Percentiles rank a stretch among this genome's conserved stretches.
These are phyloP conservation scores for Solanum lycopersicoides DNA, from an alignment of 257 asterid genomes.

Conservation along the genomic window DNA sequence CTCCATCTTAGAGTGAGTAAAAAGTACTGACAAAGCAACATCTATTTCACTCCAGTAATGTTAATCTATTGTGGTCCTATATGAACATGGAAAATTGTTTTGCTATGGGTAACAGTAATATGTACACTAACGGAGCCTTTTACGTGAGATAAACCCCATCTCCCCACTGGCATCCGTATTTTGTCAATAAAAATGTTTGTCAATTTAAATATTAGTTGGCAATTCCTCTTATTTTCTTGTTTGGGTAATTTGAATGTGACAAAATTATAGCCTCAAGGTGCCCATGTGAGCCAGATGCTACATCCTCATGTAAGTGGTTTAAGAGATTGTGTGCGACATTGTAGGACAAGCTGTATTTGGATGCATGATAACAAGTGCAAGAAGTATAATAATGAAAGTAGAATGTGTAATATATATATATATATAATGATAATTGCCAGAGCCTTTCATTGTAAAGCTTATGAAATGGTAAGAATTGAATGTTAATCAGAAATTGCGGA, in stretches of 20 bases:
- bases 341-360: neutral
- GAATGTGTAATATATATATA: neutral
- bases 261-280: neutral
- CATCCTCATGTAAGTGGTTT: neutral
- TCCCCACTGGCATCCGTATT: neutral
- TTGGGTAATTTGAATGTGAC: neutral
- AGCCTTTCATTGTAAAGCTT: neutral
- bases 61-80: neutral
- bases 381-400: neutral
- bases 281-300: neutral
- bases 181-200: neutral
- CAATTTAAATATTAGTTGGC: neutral
- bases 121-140: neutral
- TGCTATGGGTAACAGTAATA: neutral
- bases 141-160: neutral
- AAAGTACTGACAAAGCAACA: neutral
- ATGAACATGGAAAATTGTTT: neutral
- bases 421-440: neutral
- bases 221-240: neutral
- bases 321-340: neutral
- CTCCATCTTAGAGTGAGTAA: neutral
- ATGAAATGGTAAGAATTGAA: neutral
- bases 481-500: neutral
- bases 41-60: neutral
- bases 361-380: neutral